Evolutionary conservation across 2,329 filamentous ascomycete species (phyloP).

Genomic region (Fusarium chaquense): DNA sequence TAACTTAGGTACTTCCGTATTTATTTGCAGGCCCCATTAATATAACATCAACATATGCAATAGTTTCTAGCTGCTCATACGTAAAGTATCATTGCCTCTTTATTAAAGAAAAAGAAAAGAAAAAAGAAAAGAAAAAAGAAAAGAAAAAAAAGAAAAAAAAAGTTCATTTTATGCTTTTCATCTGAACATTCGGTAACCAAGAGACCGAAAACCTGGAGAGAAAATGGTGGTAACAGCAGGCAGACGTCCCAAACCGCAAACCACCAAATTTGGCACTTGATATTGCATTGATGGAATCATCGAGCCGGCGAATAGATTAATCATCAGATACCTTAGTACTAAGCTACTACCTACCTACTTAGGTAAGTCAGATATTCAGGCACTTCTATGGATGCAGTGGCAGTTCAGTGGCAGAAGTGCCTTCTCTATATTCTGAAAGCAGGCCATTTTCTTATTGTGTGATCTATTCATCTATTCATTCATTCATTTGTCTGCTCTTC

Average conservation of each 20-base stretch:
- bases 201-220: neutral
- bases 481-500: neutral
- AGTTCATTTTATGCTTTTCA: neutral
- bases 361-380: no score
- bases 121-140: no score
- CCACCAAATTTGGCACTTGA: neutral
- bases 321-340: neutral
- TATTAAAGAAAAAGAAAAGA: no score
- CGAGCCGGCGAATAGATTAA: neutral
- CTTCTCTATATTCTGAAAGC: neutral
- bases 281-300: neutral
- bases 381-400: neutral
- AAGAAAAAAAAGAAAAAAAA: no score
- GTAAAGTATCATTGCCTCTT: neutral
- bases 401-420: neutral
- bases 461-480: neutral
- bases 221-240: neutral
- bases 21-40: no score
- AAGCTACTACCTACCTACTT: no score
- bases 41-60: neutral
- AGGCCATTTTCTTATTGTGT: neutral
- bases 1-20: no score
- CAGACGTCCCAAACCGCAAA: neutral
- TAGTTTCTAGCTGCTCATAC: neutral
- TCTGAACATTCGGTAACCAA: neutral